Conservation (phyloP, 2,329 filamentous ascomycete species). For the Penicillium janthinellum region DNA sequence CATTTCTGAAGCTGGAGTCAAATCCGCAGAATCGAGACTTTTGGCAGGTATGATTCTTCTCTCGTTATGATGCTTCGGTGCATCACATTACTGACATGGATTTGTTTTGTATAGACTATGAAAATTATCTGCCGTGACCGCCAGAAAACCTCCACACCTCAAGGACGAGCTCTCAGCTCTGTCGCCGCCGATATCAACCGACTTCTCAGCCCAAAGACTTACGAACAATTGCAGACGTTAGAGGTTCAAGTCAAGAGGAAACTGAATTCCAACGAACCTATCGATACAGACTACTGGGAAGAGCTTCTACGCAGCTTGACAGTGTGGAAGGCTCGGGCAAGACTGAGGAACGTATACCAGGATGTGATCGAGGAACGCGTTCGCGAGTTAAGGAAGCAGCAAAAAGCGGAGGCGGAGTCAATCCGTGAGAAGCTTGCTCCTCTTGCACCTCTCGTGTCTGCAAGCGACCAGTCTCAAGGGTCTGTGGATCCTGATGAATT, state of each 20-base stretch:
- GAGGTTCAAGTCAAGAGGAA: slow-evolving; percentile 87
- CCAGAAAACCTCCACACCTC: slow-evolving; percentile 65
- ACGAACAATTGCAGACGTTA: slow-evolving; percentile 81
- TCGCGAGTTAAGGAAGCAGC: slow-evolving; percentile 65
- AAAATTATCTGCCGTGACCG: slow-evolving; percentile 79
- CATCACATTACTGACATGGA: slow-evolving; percentile 10
- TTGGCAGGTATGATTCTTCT: slow-evolving; percentile 65
- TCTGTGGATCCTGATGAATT: slow-evolving; percentile 39
- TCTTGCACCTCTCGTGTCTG: slow-evolving; percentile 45
- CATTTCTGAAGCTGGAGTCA: slow-evolving; percentile 77
- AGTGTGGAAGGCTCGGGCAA: slow-evolving; percentile 90
- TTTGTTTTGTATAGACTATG: slow-evolving; percentile 61
- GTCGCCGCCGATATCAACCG: slow-evolving; percentile 87
- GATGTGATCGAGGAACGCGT: slow-evolving; percentile 72
- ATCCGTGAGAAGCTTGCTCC: slow-evolving; percentile 57
- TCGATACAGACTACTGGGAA: slow-evolving; percentile 98
- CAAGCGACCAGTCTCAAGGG: slow-evolving; percentile 4
- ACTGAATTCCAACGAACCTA: slow-evolving; percentile 82
- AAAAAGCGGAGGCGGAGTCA: slow-evolving; percentile 66
- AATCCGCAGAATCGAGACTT: slow-evolving; percentile 79
- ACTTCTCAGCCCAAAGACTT: slow-evolving; percentile 79
- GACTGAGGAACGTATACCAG: slow-evolving; percentile 75
- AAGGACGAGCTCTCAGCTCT: slow-evolving; percentile 75
- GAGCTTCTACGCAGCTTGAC: slow-evolving; percentile 81
- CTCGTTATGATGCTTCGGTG: neutral